Conservation (phyloP, 2,329 filamentous ascomycete species). For the Thyridium curvatum region DNA sequence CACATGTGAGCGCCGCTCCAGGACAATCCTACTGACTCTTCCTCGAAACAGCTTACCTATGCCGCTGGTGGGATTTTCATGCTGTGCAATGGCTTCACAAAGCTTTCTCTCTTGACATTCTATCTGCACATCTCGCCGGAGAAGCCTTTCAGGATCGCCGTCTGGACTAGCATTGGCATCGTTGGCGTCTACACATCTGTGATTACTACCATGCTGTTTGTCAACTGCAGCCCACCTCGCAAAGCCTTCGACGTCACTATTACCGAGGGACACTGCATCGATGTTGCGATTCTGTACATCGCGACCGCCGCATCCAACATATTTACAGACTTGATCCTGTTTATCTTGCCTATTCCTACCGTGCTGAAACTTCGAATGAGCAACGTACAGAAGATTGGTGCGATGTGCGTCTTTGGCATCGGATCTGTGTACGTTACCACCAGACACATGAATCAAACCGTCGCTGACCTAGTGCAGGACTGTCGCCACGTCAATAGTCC, state of each 20-base stretch:
- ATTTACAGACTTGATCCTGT: constrained; percentile 38
- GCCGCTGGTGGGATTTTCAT: too few species aligned
- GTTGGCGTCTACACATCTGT: constrained; percentile 22
- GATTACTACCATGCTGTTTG: constrained; percentile 26
- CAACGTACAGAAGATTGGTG: constrained; percentile 34
- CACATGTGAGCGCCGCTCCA: too few species aligned
- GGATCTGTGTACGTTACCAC: too few species aligned
- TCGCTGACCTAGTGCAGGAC: constrained; percentile 15
- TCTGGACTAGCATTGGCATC: constrained; percentile 21
- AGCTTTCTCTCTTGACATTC: constrained; percentile 30
- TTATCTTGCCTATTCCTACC: constrained; percentile 37
- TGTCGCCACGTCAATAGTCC: constrained; percentile 23
- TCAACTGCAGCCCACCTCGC: constrained; percentile 27
- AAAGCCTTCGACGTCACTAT: constrained; percentile 22
- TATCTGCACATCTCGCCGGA: constrained; percentile 29
- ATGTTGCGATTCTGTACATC: constrained; percentile 40
- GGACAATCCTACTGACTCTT: too few species aligned
- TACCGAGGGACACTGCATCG: constrained; percentile 26
- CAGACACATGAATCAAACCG: neutral
- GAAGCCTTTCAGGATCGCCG: constrained; percentile 20
- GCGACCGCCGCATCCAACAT: constrained; percentile 41
- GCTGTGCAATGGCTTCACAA: constrained; percentile 18
- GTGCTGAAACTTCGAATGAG: constrained; percentile 37
- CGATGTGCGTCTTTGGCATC: constrained; percentile 13
- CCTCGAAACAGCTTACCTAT: too few species aligned